Base-by-base conservation (phyloP, 2,329 filamentous ascomycete genomes). In the Arthrobotrys megalospora region DNA sequence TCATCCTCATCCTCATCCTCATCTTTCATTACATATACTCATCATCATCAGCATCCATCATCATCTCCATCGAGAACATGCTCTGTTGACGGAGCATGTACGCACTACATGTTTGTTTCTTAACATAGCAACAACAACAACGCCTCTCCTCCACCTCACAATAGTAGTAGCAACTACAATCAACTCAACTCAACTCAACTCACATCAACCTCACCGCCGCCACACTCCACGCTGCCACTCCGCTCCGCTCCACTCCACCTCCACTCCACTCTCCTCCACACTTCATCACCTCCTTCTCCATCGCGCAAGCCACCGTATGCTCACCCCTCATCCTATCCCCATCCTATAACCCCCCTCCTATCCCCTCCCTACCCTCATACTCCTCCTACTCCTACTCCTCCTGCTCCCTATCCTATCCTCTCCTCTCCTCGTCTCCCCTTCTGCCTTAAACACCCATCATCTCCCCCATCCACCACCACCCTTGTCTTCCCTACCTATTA, bases 261-360 rank as follows among this genome's bases (percentile, higher is more conserved):
- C 2, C 47, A 24, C 47, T 62, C 53, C 52, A 19, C 48, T 48
- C 32, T 32, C 43, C 66, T 45, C 21, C 58, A 45, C 50, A 36
- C 73, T 60, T 63, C 68, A 64, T 21, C 69, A 68, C 63, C 76
- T 41, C 36, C 34, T 36, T 69, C 28, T 50, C 47, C 47, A 38
- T 53, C 38, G 47, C 47, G 63, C 63, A 66, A 60, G 24, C 45
- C 16, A 48, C 32, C 34, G 45, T 66, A 66, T 53, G 43, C 45
- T 52, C 63, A 52, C 43, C 63, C 38, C 45, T 53, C 47, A 16
- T 24, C 8, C 24, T 21, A 24, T 45, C 34, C 48, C 45, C 32
- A n/a, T 21, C 21, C 38, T 58, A 21, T 34, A 24, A 16, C 50
- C 28, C 16, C 41, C 12, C 2, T 36, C 16, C 14, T 32, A 11